Evolutionary conservation across 176 grass and related monocot genomes (phyloP), one percentile per base, ranked within the genome.

Genomic region (Coix lacrymajobi): DNA sequence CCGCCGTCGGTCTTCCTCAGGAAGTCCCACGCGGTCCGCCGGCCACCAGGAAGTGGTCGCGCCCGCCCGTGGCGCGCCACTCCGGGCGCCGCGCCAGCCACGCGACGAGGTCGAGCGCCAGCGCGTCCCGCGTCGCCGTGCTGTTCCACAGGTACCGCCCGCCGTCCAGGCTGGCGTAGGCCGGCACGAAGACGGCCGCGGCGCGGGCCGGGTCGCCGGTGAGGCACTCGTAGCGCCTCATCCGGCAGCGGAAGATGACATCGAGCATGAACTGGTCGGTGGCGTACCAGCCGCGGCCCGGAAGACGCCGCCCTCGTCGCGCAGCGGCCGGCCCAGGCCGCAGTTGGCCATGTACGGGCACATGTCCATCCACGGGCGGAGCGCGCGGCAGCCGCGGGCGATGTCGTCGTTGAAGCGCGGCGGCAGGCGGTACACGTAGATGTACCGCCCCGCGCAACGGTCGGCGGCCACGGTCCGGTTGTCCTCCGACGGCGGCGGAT

Each of bases 241-340:
- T 91, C 61, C 92, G 82, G 20, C 82, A 87, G 30, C 85, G 88
- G 91, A 93, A 91, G 84, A 98, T 89, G 11, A 98, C 72, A 45
- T 73, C 92, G 16, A 98, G 87, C 67, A 87, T 93, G 77, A 83
- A 94, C 84, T 98, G 92, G 86, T 98, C 90, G 44, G 90, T 91
- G 77, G 77, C 66, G 36, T 94, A 92, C 88, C 90, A 96, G 22
- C 94, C 90, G 7, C 86, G 89, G 15, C 71, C 83, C 9, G 86
- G 79, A 92, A 92, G 52, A 79, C 86, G 6, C 80, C 88, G 7
- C 57, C 71, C 1, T 30, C 25, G 26, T 62, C 74, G n/a, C 22
- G 34, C 19, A 91, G 86, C 9, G 20, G 73, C 12, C 78, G 88
- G 11, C 93, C 93, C 30, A 96, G 74, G 61, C 93, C 93, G 51